A percentile compares a stretch with the other conserved stretches of the same genome.
phyloP scores from a whole-genome alignment of 495 filamentous ascomycete species.

The Saxophila tyrrhenica region DNA sequence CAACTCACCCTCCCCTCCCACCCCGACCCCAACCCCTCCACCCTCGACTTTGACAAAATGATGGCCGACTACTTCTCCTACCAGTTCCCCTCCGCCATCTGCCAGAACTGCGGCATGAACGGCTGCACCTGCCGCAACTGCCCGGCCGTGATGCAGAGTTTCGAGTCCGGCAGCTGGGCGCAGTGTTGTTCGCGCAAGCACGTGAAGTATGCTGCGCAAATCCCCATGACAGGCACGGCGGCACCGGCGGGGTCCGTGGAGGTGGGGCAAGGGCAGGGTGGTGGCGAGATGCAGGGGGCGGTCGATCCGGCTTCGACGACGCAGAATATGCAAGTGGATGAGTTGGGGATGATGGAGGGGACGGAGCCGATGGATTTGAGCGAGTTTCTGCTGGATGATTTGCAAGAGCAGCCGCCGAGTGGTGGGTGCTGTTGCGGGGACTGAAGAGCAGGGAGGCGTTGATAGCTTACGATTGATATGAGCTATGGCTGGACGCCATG shows the following conservation, averaged over 20 bases:
- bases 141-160: conserved; percentile 16
- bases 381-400: conserved; percentile 9
- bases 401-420: conserved; percentile 3
- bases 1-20: background rate
- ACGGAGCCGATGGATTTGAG: conserved; percentile 7
- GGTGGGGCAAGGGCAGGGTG: background rate
- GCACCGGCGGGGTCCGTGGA: background rate
- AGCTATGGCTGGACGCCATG: too few species aligned
- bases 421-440: conserved; percentile 6
- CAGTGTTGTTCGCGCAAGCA: conserved; percentile 18
- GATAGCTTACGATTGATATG: background rate
- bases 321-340: background rate
- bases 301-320: background rate
- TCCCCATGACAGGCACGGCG: background rate
- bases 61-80: conserved; percentile 9
- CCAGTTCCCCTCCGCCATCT: conserved; percentile 18
- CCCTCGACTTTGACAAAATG: conserved; percentile 11
- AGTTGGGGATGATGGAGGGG: conserved; percentile 1
- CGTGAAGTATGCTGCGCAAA: conserved; percentile 1
- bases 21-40: background rate
- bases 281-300: background rate
- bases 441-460: background rate
- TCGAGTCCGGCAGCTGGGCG: conserved; percentile 14
- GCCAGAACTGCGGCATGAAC: conserved; percentile 19
- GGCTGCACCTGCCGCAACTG: conserved; percentile 20